Evolutionary conservation across 2,329 filamentous ascomycete genomes (phyloP).

Genomic region (Alternaria triticina): DNA sequence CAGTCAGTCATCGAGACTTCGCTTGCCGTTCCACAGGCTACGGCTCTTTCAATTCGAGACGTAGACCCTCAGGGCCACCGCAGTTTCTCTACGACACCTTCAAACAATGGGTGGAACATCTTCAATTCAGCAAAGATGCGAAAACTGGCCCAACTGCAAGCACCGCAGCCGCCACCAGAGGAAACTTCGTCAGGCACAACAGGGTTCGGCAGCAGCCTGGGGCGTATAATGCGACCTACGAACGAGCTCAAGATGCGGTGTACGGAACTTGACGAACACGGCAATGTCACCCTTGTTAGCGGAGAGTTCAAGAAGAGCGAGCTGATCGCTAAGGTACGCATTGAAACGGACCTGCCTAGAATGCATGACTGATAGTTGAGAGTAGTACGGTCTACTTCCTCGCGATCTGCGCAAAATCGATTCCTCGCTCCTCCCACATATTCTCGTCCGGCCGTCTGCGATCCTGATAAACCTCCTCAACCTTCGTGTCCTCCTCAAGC

Average conservation of each 20-base stretch:
- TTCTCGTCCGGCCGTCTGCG: constrained; percentile 88
- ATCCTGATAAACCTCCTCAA: constrained; percentile 97
- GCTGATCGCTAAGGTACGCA: constrained; percentile 82
- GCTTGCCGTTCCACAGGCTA: not conserved
- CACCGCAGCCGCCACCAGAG: constrained; percentile 63
- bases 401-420: constrained; percentile 98
- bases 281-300: constrained; percentile 89
- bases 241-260: constrained; percentile 87
- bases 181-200: constrained; percentile 60
- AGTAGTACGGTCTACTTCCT: constrained; percentile 85
- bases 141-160: constrained; percentile 59
- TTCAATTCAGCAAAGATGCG: constrained; percentile 40
- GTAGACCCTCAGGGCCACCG: not conserved
- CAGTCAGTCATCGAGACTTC: constrained; percentile 3
- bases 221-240: constrained; percentile 77
- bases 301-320: constrained; percentile 98
- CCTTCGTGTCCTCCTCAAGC: constrained; percentile 92
- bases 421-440: constrained; percentile 92
- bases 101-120: constrained; percentile 29
- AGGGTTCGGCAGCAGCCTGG: constrained; percentile 56
- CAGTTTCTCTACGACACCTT: constrained; percentile 16
- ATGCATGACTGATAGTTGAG: constrained; percentile 7
- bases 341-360: not conserved
- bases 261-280: constrained; percentile 92
- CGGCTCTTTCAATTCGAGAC: not conserved